Evolutionary conservation across 2,329 filamentous ascomycete genomes (phyloP), one percentile per base, ranked within the genome.

Genomic region (Neocatenulostroma microsporum): DNA sequence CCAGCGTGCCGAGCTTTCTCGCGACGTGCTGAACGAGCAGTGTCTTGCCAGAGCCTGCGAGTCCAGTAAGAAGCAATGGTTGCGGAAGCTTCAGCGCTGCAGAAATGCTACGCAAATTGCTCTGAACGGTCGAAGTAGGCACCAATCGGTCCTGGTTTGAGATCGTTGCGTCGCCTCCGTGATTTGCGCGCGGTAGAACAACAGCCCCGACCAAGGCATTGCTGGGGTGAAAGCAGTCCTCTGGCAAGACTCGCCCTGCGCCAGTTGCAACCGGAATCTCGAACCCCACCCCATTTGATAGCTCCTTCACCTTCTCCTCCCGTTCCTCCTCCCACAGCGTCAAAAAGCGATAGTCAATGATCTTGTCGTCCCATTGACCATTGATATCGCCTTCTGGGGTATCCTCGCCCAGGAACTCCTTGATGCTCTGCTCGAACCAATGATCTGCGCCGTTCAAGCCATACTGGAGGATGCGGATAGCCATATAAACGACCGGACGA

Each of bases 21-120:
- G 89, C 88, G 42, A 89, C 74, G 57, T 95, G 82, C 46, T 85
- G 82, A 11, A 93, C 76, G 14, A 94, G 63, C 0, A 84, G 79
- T 0, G 91, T 95, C 67, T 99, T 99, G 34, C 91, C 91, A 21
- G 83, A 83, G 14, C 93, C 89, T 6, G 89, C 76, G 11, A 84
- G 68, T 1, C 91, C 91, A 45, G 86, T 77, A 4, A 98, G 70
- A 14, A 98, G 68, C 23, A 95, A 70, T 1, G 93, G 86, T 1
- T 79, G 77, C 1, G 74, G 58, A 3, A 69, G 69, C 30, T 82
- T 78, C 20, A 98, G 66, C 30, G 80, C 73, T 19, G 63, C 62
- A 2, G 84, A 82, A 38, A 96, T 72, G 9, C 61, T 68, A 51
- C 76, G 74, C 24, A 94, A 66, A 47, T 96, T 98, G 8, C 59